phyloP scores from a whole-genome alignment of 495 filamentous ascomycete genomes.

The Pyronema omphalodes region DNA sequence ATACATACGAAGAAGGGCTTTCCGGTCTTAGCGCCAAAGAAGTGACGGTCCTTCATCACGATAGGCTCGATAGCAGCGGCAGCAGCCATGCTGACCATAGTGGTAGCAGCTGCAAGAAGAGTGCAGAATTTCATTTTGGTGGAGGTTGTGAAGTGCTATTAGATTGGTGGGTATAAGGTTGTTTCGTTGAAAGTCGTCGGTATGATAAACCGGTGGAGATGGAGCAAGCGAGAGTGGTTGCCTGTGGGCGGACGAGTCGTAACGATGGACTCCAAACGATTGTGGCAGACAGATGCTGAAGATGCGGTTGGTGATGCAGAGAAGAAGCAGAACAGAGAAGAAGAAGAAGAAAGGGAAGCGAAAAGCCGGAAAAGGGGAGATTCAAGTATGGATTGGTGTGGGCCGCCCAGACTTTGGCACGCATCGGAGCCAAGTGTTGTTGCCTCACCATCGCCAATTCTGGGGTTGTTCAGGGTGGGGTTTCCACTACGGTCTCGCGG shows the following conservation, averaged over 20 bases:
- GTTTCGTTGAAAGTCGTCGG: not conserved
- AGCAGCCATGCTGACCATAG: constrained; percentile 26
- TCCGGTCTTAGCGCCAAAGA: constrained; percentile 7
- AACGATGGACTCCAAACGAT: not conserved
- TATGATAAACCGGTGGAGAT: not conserved
- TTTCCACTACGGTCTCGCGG: too few relatives aligned
- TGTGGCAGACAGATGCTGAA: not conserved
- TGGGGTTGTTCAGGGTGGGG: too few relatives aligned
- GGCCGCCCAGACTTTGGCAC: not conserved
- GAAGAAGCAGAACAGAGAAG: not conserved
- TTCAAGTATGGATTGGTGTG: not conserved
- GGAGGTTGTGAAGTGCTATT: not conserved
- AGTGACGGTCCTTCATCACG: constrained; percentile 32
- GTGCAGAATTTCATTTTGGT: constrained; percentile 22
- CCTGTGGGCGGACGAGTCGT: constrained; percentile 1
- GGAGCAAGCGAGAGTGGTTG: not conserved
- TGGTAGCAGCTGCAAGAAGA: constrained; percentile 27
- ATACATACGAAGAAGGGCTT: constrained; percentile 21
- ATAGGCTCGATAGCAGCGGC: constrained; percentile 39
- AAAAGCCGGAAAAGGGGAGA: not conserved
- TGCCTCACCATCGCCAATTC: too few relatives aligned
- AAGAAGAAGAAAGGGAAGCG: not conserved
- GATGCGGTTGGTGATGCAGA: not conserved
- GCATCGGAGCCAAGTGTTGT: too few relatives aligned
- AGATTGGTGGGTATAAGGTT: not conserved